Evolutionary conservation across 2,329 filamentous ascomycete genomes (phyloP), one percentile per base, ranked within the genome.

Genomic region (Metarhizium sp.): DNA sequence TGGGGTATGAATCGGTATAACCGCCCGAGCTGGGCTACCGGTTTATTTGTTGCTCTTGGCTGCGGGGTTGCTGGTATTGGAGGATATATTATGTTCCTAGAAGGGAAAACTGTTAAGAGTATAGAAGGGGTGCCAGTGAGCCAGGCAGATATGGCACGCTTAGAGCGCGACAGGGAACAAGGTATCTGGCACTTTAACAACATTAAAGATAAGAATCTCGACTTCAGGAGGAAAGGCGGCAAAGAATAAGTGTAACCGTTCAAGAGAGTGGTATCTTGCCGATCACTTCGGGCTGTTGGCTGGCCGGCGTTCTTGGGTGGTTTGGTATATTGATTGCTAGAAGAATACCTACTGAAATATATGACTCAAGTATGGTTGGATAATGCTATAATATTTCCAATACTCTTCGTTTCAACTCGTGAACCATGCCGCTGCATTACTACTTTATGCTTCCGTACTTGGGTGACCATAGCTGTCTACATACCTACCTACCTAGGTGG

Each of bases 11-110:
- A 89, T 65, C 76, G 88, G 25, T 85, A 84, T 63, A 72, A 86
- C 25, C 77, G 90, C n/a, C 89, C 90, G 0, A 80, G 81, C 25
- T 95, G 89, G 89, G 80, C 84, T 11, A 92, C 88, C 0, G 90
- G 89, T 1, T 70, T 91, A 0, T 90, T 94, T 64, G 86, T 95
- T 18, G 87, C 81, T 2, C 66, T 92, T 6, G 90, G 84, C 2
- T 91, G 85, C 64, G 76, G 85, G 20, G 82, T 87, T 5, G 86
- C 86, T 7, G 86, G 78, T 16, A 66, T 81, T 25, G 89, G 82
- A 16, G 90, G 90, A 2, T 71, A 86, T 38, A 78, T 89, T 66
- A 84, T 85, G 70, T 89, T 85, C 59, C 61, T 82, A 25, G 88
- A 94, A 67, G 87, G 87, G 7, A 87, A 84, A 66, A 78, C 76